Percentiles rank a stretch among this genome's conserved stretches.
These are phyloP conservation scores for Colletotrichum zoysiae DNA, from an alignment of 2,329 filamentous ascomycete species.

Conservation along the genomic window DNA sequence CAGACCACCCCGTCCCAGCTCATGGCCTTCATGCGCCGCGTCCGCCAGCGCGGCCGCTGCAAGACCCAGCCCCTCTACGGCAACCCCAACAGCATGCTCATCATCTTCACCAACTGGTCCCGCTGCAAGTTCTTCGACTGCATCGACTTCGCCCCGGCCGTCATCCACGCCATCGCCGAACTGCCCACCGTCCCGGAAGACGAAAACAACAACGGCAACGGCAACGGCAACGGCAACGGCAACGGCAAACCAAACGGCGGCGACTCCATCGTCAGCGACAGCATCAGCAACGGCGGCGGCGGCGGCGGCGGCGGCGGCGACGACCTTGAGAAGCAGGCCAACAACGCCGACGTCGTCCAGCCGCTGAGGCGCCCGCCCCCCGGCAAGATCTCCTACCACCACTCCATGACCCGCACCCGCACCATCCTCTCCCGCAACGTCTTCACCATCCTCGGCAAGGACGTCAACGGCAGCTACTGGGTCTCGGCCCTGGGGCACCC, in stretches of 20 bases:
- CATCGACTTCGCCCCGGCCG: constrained; percentile 53
- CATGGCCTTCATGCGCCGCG: constrained; percentile 46
- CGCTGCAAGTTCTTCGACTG: constrained; percentile 51
- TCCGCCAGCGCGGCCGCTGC: constrained; percentile 42
- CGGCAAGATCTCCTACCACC: constrained; percentile 37
- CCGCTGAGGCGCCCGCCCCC: constrained; percentile 20
- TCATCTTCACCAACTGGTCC: constrained; percentile 56
- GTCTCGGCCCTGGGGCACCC: constrained; percentile 43
- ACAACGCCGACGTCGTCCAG: neutral
- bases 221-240: no score
- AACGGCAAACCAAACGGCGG: neutral
- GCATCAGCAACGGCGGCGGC: neutral
- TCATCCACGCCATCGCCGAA: constrained; percentile 34
- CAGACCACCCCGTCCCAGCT: constrained; percentile 53
- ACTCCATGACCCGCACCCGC: constrained; percentile 36
- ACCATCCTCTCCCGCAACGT: constrained; percentile 36
- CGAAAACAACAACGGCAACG: neutral
- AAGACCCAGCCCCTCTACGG: constrained; percentile 48
- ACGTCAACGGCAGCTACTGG: constrained; percentile 48
- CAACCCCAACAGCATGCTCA: constrained; percentile 48
- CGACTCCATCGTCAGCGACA: neutral
- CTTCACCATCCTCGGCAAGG: constrained; percentile 46
- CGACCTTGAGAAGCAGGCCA: constrained; percentile 31
- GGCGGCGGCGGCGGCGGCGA: neutral
- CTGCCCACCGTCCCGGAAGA: neutral